phyloP scores from a whole-genome alignment of 2,329 filamentous ascomycete species.

The Penicillium sp. region DNA sequence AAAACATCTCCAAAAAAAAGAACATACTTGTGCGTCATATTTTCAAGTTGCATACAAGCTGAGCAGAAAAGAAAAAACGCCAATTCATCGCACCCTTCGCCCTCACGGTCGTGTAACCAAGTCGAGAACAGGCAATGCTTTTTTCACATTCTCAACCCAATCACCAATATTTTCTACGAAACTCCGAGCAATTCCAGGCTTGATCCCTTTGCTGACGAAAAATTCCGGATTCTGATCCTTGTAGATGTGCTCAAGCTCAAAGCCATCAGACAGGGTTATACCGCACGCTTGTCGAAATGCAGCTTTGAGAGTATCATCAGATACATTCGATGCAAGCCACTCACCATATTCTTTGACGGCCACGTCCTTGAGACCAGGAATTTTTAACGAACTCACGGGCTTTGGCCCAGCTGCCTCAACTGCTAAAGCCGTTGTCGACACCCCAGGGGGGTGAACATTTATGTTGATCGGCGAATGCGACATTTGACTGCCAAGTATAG shows the following conservation, averaged over 20 bases:
- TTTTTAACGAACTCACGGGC: not conserved
- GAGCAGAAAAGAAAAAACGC: no score
- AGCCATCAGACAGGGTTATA: not conserved
- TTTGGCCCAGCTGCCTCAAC: not conserved
- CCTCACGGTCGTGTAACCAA: not conserved
- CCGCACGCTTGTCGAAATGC: not conserved
- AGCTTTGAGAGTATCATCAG: not conserved
- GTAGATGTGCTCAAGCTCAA: not conserved
- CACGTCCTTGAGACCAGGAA: not conserved
- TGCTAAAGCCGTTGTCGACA: not conserved
- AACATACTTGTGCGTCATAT: no score
- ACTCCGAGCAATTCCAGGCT: not conserved
- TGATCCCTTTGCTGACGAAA: not conserved
- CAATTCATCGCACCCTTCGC: not conserved
- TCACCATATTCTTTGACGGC: not conserved
- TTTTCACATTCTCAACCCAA: not conserved
- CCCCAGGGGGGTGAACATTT: constrained; percentile 9
- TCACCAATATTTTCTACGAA: not conserved
- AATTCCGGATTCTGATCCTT: not conserved
- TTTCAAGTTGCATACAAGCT: no score
- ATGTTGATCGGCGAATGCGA: constrained; percentile 14
- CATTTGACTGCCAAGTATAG: not conserved
- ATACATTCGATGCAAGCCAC: not conserved
- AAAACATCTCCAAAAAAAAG: no score
- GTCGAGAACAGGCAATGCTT: not conserved